A percentile compares a stretch with the other conserved stretches of the same genome.
Conservation (phyloP, 1,284 basidiomycete species). For the Nidula niveotomentosa region DNA sequence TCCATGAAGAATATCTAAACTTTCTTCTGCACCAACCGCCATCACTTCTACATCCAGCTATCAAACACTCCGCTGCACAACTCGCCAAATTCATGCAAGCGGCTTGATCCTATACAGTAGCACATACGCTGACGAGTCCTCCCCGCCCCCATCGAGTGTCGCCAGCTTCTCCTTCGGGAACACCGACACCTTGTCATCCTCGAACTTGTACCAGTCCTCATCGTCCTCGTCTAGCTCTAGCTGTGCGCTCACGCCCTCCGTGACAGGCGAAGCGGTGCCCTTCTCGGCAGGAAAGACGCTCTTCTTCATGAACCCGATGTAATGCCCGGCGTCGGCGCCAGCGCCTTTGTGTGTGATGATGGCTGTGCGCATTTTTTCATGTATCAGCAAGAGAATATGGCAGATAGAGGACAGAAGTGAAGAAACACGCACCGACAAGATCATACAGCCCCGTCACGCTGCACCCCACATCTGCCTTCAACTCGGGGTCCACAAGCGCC, state of each 20-base stretch:
- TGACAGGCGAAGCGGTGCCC: slow-evolving; percentile 15
- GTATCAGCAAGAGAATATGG: neutral
- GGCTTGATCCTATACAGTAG: slow-evolving; percentile 66
- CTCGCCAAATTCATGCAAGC: slow-evolving; percentile 23
- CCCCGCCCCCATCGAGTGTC: slow-evolving; percentile 84
- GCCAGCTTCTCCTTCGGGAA: slow-evolving; percentile 83
- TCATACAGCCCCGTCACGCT: slow-evolving; percentile 83
- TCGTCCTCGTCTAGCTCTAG: slow-evolving; percentile 49
- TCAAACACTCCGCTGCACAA: too few species aligned
- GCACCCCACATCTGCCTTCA: slow-evolving; percentile 71
- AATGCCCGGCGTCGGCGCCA: slow-evolving; percentile 92
- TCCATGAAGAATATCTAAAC: too few species aligned
- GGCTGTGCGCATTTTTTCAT: slow-evolving; percentile 49
- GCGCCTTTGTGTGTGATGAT: slow-evolving; percentile 89
- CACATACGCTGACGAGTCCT: slow-evolving; percentile 25
- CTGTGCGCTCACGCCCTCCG: slow-evolving; percentile 15
- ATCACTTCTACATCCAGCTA: too few species aligned
- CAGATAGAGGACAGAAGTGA: neutral
- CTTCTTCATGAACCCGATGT: slow-evolving; percentile 89
- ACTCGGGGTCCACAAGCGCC: slow-evolving; percentile 58
- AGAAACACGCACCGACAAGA: slow-evolving; percentile 63
- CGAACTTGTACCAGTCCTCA: slow-evolving; percentile 88
- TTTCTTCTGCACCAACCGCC: too few species aligned
- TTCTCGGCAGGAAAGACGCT: slow-evolving; percentile 52
- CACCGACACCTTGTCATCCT: slow-evolving; percentile 88